Base-by-base conservation (phyloP, 345 rosid genomes). In the Salix brachista region DNA sequence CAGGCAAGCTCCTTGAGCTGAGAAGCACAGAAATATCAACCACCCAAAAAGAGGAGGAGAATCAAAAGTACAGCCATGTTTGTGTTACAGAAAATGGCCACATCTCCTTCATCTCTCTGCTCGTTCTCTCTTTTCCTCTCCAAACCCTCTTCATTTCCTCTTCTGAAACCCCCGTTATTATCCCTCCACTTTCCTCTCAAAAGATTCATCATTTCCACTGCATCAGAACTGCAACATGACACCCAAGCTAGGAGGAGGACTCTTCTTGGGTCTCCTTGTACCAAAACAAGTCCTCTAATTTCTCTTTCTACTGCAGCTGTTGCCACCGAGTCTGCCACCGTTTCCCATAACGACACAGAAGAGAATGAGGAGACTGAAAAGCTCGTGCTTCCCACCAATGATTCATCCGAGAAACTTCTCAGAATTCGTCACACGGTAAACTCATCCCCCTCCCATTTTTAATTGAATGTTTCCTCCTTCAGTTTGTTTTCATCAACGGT, bases 401-500 rank as follows among this genome's bases (percentile, higher is more conserved):
- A 90, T 23, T 93, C 98, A 0, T 93, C 97, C 41, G 89, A 91
- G 68, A 77, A 81, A 62, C 94, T 96, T 13, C 80, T 95, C 56
- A 87, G 88, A 78, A 90, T 91, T 80, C 91, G 99, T 41, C 98
- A 95, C 82, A 91, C 99, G 85, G 97, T 95, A 56, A 46, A 46
- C 50, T 14, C 17, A 13, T 0, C 13, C 3, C 13, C 13, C 13
- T 1, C 50, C 17, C 17, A 44, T 44, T 44, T 44, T 46, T 46
- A 46, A 46, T 46, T 46, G 50, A 16, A 46, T 46, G 50, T 13
- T 46, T 46, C 17, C 50, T 46, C 17, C 50, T 46, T 46, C 50
- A 12, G 18, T 13, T 46, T 13, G 18, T 41, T 41, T 41, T 41
- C 44, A 10, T 41, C 44, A 41, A 10, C 12, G 44, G 44, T 46